Conservation (phyloP, 2,329 filamentous ascomycete genomes). For the Fusarium torulosum region DNA sequence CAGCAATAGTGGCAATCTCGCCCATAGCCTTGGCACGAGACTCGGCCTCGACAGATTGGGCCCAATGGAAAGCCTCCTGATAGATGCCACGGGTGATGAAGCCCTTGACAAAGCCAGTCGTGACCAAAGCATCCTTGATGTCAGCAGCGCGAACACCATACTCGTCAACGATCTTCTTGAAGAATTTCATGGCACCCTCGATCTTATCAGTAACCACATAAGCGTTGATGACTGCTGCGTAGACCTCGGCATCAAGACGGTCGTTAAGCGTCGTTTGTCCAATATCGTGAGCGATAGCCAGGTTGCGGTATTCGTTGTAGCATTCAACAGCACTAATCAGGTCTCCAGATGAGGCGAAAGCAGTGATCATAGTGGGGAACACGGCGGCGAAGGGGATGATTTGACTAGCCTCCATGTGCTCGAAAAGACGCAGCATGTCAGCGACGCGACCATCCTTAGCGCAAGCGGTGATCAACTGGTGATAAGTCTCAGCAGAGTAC, state of each 20-base stretch:
- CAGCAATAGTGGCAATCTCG: constrained; percentile 80
- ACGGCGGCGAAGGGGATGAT: constrained; percentile 82
- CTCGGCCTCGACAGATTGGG: constrained; percentile 71
- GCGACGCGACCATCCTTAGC: constrained; percentile 83
- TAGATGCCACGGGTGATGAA: constrained; percentile 78
- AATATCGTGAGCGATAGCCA: constrained; percentile 87
- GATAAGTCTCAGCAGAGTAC: constrained; percentile 87
- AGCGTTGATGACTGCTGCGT: constrained; percentile 90
- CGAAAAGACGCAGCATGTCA: constrained; percentile 91
- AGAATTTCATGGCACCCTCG: constrained; percentile 86
- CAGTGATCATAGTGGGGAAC: constrained; percentile 95
- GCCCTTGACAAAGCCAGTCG: constrained; percentile 82
- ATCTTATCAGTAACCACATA: constrained; percentile 86
- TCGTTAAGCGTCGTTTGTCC: constrained; percentile 76
- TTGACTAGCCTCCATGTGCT: constrained; percentile 87
- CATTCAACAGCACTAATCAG: constrained; percentile 90
- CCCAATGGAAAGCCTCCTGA: constrained; percentile 79
- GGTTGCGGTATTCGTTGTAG: constrained; percentile 92
- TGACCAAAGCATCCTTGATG: constrained; percentile 78
- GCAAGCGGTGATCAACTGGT: constrained; percentile 86
- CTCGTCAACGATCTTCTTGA: constrained; percentile 78
- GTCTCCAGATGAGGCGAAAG: constrained; percentile 85
- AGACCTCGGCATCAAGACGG: constrained; percentile 85
- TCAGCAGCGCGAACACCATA: constrained; percentile 69
- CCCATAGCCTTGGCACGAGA: constrained; percentile 74